Evolutionary conservation across 768 basidiomycete genomes (phyloP).

Genomic region (Kwoniella europaea): DNA sequence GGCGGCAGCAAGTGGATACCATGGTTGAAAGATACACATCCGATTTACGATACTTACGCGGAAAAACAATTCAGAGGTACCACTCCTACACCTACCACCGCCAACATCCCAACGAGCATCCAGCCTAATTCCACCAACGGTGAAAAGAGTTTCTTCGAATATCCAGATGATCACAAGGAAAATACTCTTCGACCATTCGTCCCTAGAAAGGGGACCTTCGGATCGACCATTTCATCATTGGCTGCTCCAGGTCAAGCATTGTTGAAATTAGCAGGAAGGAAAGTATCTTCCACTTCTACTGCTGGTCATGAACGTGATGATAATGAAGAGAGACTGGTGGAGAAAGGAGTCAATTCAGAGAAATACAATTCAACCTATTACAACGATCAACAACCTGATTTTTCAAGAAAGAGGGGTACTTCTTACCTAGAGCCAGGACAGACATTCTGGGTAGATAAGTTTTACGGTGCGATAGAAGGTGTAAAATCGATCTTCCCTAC

Average conservation of each 20-base stretch:
- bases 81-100: constrained; percentile 12
- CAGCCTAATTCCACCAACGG: constrained; percentile 13
- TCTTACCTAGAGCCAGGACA: constrained; percentile 11
- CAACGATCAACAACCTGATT: not conserved
- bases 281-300: not conserved
- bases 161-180: constrained; percentile 8
- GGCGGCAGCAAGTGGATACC: constrained; percentile 21
- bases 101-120: constrained; percentile 16
- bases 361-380: constrained; percentile 28
- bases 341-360: constrained; percentile 33
- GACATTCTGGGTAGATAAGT: constrained; percentile 48
- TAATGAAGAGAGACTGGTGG: constrained; percentile 27
- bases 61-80: constrained; percentile 43
- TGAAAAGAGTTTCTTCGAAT: constrained; percentile 31
- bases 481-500: constrained; percentile 41
- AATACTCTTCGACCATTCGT: constrained; percentile 15
- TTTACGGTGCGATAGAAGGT: constrained; percentile 31
- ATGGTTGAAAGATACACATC: constrained; percentile 33
- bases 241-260: constrained; percentile 50
- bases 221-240: constrained; percentile 38
- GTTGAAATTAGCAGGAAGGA: constrained; percentile 35
- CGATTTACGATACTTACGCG: constrained; percentile 45
- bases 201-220: constrained; percentile 40
- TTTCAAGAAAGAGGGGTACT: not conserved
- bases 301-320: not conserved